Evolutionary conservation across 75 land plant genomes (phyloP).

Genomic region (Sequoia sempervirens): DNA sequence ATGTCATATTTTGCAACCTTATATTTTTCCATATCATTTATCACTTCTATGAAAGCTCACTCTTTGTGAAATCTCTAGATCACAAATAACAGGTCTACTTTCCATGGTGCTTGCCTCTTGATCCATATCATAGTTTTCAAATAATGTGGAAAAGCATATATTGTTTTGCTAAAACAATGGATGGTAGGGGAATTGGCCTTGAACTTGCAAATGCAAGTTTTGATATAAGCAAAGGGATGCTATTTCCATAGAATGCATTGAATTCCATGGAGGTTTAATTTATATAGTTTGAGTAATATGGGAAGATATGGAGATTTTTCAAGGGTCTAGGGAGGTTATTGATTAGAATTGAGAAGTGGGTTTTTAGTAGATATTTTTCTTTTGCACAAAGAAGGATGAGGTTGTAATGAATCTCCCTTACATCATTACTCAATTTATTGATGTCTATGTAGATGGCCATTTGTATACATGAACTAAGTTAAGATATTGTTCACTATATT

Average conservation of each 20-base stretch:
- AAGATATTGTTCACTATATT: constrained; percentile 28
- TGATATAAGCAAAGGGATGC: constrained; percentile 6
- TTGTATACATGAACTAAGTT: constrained; percentile 29
- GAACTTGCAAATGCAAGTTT: constrained; percentile 39
- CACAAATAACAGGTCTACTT: constrained; percentile 9
- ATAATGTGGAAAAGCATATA: constrained; percentile 22
- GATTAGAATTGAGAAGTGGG: too few relatives aligned
- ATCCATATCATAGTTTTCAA: constrained; percentile 37
- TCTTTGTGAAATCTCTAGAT: constrained; percentile 20
- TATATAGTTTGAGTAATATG: constrained; percentile 34
- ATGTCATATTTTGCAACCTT: constrained; percentile 24
- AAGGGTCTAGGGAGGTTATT: too few relatives aligned
- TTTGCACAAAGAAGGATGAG: constrained; percentile 30
- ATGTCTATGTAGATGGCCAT: constrained; percentile 16
- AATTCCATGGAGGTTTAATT: constrained; percentile 24
- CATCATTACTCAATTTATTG: constrained; percentile 1
- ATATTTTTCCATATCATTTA: constrained; percentile 20
- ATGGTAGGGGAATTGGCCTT: constrained; percentile 33
- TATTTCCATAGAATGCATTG: constrained; percentile 9
- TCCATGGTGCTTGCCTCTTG: constrained; percentile 23
- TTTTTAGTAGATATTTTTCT: too few relatives aligned
- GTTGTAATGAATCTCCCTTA: constrained; percentile 20
- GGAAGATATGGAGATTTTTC: constrained; percentile 25
- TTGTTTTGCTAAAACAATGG: constrained; percentile 28
- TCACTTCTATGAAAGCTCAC: constrained; percentile 32